These are phyloP conservation scores for Vachellia pachyceras DNA, from an alignment of 306 rosid species.

Conservation along the genomic window DNA sequence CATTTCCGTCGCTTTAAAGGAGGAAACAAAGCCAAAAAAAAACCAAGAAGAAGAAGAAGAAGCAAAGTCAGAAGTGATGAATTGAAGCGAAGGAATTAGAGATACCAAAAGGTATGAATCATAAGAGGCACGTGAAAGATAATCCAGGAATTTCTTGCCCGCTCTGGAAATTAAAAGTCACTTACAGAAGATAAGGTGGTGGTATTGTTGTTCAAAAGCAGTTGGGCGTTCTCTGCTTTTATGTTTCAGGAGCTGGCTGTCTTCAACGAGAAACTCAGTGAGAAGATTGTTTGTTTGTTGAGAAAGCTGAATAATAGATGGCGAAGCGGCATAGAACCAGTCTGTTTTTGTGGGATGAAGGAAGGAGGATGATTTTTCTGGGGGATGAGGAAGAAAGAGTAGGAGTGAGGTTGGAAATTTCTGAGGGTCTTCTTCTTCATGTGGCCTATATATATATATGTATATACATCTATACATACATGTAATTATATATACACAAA, in stretches of 20 bases:
- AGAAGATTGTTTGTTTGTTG: background rate
- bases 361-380: background rate
- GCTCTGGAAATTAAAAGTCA: conserved; percentile 5
- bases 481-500: no score
- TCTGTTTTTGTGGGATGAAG: background rate
- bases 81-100: background rate
- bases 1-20: conserved; percentile 49
- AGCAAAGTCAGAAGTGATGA: conserved; percentile 17
- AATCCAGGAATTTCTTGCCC: conserved; percentile 9
- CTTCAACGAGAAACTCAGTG: background rate
- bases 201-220: conserved; percentile 14
- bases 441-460: background rate
- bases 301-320: background rate
- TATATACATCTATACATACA: no score
- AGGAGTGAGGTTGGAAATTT: conserved; percentile 14
- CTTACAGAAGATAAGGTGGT: conserved; percentile 11
- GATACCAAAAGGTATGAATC: background rate
- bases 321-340: conserved; percentile 25
- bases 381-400: background rate
- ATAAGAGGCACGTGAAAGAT: background rate
- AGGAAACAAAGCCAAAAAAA: background rate
- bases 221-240: background rate
- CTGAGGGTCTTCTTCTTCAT: background rate
- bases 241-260: conserved; percentile 16
- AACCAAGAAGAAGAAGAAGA: no score